phyloP scores from a whole-genome alignment of 371 early-diverging fungal genomes.

The Mucor plumbeus region DNA sequence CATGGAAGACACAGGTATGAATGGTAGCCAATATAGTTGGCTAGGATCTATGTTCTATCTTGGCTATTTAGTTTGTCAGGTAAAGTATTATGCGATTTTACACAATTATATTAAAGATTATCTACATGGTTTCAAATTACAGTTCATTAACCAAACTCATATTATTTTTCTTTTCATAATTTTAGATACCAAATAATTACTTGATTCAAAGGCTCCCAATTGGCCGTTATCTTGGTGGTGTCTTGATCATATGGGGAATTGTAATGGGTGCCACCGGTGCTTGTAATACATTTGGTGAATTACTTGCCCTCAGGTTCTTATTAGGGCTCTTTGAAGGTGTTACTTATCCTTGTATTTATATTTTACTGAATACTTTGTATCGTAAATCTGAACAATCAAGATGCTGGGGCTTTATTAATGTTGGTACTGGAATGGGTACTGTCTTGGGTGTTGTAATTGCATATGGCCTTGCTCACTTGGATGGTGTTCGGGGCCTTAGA shows the following conservation, averaged over 20 bases:
- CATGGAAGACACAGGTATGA: constrained; percentile 27
- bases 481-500: constrained; percentile 6
- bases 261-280: constrained; percentile 31
- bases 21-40: constrained; percentile 35
- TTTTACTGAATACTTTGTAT: constrained; percentile 38
- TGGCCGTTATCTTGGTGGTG: constrained; percentile 34
- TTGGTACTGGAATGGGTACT: constrained; percentile 33
- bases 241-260: constrained; percentile 41
- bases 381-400: constrained; percentile 41
- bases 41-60: constrained; percentile 43
- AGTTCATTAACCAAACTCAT: not conserved
- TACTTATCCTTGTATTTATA: constrained; percentile 34
- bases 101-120: not conserved
- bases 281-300: constrained; percentile 31
- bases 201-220: constrained; percentile 40
- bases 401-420: constrained; percentile 34
- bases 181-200: constrained; percentile 40
- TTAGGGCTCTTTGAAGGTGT: constrained; percentile 46
- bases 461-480: constrained; percentile 35
- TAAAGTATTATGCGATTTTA: not conserved
- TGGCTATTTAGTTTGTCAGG: constrained; percentile 45
- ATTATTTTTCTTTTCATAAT: not conserved
- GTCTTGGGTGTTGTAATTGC: constrained; percentile 37
- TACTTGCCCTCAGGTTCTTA: constrained; percentile 33
- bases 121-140: not conserved